A percentile compares a stretch with the other conserved stretches of the same genome.
Conservation (phyloP, 768 basidiomycete genomes). For the Boletales sp. region DNA sequence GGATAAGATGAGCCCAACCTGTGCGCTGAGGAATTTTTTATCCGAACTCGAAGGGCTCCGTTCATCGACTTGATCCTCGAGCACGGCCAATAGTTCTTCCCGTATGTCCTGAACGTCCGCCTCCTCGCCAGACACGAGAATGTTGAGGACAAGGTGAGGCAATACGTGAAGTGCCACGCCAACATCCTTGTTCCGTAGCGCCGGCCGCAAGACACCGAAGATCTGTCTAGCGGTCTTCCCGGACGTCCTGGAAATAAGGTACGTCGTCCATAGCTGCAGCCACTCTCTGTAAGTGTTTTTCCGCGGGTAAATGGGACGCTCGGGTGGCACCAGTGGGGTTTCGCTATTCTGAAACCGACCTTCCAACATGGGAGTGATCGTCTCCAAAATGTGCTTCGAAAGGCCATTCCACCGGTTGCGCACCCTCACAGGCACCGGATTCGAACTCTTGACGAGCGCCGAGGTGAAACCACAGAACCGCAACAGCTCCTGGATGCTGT, state of each 20-base stretch:
- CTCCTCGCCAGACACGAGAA: constrained; percentile 72
- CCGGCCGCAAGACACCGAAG: constrained; percentile 75
- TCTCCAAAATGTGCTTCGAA: constrained; percentile 82
- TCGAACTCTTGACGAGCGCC: constrained; percentile 56
- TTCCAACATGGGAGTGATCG: constrained; percentile 79
- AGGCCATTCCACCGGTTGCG: constrained; percentile 76
- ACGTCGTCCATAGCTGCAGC: constrained; percentile 85
- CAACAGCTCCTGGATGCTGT: constrained; percentile 87
- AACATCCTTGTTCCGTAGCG: constrained; percentile 84
- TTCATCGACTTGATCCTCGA: constrained; percentile 80
- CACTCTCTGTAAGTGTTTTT: constrained; percentile 91
- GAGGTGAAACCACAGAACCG: constrained; percentile 83
- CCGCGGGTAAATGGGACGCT: constrained; percentile 75
- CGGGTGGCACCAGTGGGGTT: constrained; percentile 34
- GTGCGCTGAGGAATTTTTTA: constrained; percentile 89
- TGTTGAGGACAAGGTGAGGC: constrained; percentile 86
- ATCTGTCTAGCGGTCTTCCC: constrained; percentile 58
- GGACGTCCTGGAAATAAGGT: constrained; percentile 68
- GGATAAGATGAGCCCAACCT: constrained; percentile 46
- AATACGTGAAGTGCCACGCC: constrained; percentile 90
- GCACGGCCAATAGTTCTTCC: constrained; percentile 71
- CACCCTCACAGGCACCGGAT: constrained; percentile 58
- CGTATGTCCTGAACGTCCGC: constrained; percentile 63
- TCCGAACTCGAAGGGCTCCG: constrained; percentile 60
- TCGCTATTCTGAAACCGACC: constrained; percentile 56